Percentiles rank a stretch among this genome's conserved stretches.
phyloP scores from a whole-genome alignment of 2,329 filamentous ascomycete species.

The Aspergillus bombycis region DNA sequence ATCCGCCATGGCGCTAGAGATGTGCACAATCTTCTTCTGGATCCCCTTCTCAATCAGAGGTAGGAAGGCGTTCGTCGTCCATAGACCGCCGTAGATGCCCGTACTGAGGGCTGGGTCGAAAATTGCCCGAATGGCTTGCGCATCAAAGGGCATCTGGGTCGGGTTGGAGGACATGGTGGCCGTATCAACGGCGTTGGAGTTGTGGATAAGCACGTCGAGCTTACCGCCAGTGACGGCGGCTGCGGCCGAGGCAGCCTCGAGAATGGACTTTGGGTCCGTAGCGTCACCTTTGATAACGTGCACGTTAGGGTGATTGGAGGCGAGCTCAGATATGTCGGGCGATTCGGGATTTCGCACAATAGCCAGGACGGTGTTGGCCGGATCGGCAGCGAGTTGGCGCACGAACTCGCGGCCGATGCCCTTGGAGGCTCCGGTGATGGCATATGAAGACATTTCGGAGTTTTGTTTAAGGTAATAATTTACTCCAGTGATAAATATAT shows the following conservation, averaged over 20 bases:
- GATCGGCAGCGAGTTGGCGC: constrained; percentile 32
- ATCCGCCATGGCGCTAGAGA: constrained; percentile 44
- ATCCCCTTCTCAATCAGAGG: constrained; percentile 43
- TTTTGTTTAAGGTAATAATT: background rate
- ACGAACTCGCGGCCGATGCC: constrained; percentile 39
- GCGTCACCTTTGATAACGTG: constrained; percentile 33
- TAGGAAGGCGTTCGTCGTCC: constrained; percentile 42
- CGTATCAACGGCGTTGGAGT: constrained; percentile 35
- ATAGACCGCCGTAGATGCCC: constrained; percentile 9
- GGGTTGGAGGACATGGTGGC: background rate
- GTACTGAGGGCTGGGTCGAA: constrained; percentile 26
- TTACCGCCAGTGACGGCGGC: constrained; percentile 39
- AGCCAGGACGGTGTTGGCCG: constrained; percentile 43
- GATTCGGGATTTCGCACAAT: constrained; percentile 41
- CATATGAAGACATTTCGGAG: constrained; percentile 38
- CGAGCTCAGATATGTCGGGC: constrained; percentile 13
- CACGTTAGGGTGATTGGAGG: constrained; percentile 8
- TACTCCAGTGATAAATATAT: background rate
- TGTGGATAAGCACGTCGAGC: constrained; percentile 49
- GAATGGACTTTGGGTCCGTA: constrained; percentile 35
- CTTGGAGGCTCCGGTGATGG: constrained; percentile 38
- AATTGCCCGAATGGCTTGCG: constrained; percentile 7
- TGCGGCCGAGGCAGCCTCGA: constrained; percentile 36
- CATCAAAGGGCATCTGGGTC: background rate
- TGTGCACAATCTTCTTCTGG: constrained; percentile 48